A percentile compares a stretch with the other conserved stretches of the same genome.
These are phyloP conservation scores for Tanacetum coccineum DNA, from an alignment of 129 eudicot species.

Conservation along the genomic window DNA sequence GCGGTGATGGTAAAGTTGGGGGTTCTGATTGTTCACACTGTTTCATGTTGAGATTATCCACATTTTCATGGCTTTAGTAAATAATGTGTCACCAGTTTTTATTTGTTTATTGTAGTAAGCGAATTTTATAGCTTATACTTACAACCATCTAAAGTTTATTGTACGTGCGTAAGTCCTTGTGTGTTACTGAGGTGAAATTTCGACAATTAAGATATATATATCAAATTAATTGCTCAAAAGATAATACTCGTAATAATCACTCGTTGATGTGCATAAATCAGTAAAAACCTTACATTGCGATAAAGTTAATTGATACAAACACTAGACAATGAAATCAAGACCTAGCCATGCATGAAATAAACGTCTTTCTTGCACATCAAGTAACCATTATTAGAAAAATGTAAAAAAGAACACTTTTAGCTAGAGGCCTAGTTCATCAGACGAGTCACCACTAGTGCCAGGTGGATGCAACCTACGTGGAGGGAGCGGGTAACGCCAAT, in stretches of 20 bases:
- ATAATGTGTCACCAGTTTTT: too few relatives aligned
- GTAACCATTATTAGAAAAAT: constrained; percentile 16
- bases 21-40: too few relatives aligned
- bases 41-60: too few relatives aligned
- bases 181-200: too few relatives aligned
- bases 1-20: too few relatives aligned
- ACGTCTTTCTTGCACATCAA: constrained; percentile 18
- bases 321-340: constrained; percentile 5
- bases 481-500: not conserved
- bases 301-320: constrained; percentile 10
- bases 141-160: too few relatives aligned
- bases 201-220: too few relatives aligned
- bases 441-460: not conserved
- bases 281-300: constrained; percentile 5
- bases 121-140: too few relatives aligned
- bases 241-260: not conserved
- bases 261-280: constrained; percentile 1
- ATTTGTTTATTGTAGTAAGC: too few relatives aligned
- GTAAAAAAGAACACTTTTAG: not conserved
- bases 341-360: constrained; percentile 7
- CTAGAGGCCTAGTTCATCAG: not conserved
- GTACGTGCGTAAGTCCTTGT: too few relatives aligned
- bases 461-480: constrained; percentile 4
- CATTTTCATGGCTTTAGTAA: too few relatives aligned
- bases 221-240: not conserved